phyloP scores from a whole-genome alignment of 1,139 yeast genomes.

The Pneumocystis carinii region DNA sequence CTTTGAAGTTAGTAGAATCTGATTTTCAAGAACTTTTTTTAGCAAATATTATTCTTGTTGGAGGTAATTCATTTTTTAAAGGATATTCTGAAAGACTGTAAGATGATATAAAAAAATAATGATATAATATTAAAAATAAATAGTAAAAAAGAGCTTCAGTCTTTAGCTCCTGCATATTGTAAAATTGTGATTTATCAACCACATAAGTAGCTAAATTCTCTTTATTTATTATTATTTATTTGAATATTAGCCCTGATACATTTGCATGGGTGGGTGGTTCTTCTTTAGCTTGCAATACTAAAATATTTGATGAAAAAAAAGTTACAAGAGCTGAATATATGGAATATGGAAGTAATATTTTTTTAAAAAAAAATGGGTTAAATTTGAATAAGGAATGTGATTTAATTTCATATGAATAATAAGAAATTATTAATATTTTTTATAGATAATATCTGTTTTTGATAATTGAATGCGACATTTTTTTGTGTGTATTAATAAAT shows the following conservation, averaged over 20 bases:
- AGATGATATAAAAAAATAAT: slow-evolving; percentile 14
- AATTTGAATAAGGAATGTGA: neutral
- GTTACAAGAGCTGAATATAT: slow-evolving; percentile 65
- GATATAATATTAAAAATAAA: slow-evolving; percentile 1
- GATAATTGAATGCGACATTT: neutral
- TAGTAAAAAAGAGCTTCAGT: slow-evolving; percentile 21
- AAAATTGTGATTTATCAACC: slow-evolving; percentile 36
- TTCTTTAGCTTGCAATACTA: slow-evolving; percentile 34
- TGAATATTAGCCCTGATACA: slow-evolving; percentile 22
- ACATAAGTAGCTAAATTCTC: slow-evolving; percentile 19
- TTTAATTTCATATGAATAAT: neutral
- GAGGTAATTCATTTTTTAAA: slow-evolving; percentile 64
- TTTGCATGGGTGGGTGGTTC: slow-evolving; percentile 47
- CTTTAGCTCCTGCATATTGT: slow-evolving; percentile 23
- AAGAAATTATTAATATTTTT: neutral
- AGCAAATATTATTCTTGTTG: slow-evolving; percentile 65
- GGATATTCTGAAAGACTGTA: slow-evolving; percentile 49
- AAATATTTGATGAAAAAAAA: slow-evolving; percentile 37
- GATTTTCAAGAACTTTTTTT: slow-evolving; percentile 60
- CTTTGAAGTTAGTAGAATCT: slow-evolving; percentile 58
- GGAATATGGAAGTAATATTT: slow-evolving; percentile 46
- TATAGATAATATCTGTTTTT: neutral
- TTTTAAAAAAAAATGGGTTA: neutral
- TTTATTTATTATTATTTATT: neutral
- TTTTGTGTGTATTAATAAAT: neutral